These are phyloP conservation scores for Pterocarpus macrocarpus DNA, from an alignment of 306 rosid species.

Conservation along the genomic window DNA sequence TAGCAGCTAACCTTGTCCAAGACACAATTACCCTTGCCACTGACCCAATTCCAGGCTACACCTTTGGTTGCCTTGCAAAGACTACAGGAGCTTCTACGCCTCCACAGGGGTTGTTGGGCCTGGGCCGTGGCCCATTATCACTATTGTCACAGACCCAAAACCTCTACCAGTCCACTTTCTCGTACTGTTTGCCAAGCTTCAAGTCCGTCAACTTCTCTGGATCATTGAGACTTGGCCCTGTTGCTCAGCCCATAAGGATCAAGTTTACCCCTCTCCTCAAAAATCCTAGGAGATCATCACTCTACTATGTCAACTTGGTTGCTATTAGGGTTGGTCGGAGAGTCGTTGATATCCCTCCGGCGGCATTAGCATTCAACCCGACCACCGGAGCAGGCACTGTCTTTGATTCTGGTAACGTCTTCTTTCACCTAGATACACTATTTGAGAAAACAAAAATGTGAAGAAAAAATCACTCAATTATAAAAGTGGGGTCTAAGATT, in stretches of 20 bases:
- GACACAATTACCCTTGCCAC: constrained; percentile 79
- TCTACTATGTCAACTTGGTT: constrained; percentile 75
- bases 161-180: constrained; percentile 87
- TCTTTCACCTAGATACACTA: neutral
- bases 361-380: constrained; percentile 74
- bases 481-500: neutral
- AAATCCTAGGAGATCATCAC: constrained; percentile 88
- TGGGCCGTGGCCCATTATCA: constrained; percentile 96
- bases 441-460: neutral
- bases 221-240: constrained; percentile 86
- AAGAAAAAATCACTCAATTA: neutral
- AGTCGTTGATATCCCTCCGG: constrained; percentile 76
- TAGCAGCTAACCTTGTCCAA: constrained; percentile 70
- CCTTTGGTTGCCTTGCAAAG: constrained; percentile 81
- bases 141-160: constrained; percentile 77
- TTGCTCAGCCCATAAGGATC: constrained; percentile 82
- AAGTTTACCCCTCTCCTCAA: constrained; percentile 87
- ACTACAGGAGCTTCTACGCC: constrained; percentile 75
- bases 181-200: constrained; percentile 91
- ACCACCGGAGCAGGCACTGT: constrained; percentile 86
- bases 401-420: constrained; percentile 80
- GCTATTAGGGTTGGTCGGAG: constrained; percentile 82
- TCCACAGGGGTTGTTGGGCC: constrained; percentile 86
- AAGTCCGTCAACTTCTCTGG: constrained; percentile 88
- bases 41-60: constrained; percentile 68